A percentile compares a stretch with the other conserved stretches of the same genome.
phyloP scores from a whole-genome alignment of 306 rosid species.

The Oxytropis ochrocephala region DNA sequence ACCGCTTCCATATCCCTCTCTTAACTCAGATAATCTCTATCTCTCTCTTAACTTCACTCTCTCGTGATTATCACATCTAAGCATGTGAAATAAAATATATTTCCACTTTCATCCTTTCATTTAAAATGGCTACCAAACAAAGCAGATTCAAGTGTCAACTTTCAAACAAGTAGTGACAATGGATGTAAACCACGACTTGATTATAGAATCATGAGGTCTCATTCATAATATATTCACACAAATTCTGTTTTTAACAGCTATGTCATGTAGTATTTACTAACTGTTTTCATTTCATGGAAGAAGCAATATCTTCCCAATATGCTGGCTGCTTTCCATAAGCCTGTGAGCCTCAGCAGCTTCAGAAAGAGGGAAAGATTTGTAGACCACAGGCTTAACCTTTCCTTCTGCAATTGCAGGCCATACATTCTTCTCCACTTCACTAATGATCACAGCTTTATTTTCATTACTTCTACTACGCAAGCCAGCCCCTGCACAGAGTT shows the following conservation, averaged over 20 bases:
- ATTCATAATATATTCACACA: no score
- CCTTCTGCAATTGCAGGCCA: conserved; percentile 91
- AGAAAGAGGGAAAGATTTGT: conserved; percentile 52
- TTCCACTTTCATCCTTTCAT: neutral
- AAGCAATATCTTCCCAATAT: conserved; percentile 84
- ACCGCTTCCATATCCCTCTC: no score
- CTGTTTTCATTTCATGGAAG: conserved; percentile 17
- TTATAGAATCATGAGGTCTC: no score
- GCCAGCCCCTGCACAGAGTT: conserved; percentile 63
- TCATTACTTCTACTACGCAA: conserved; percentile 65
- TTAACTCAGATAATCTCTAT: no score
- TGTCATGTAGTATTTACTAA: neutral
- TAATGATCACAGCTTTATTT: conserved; percentile 62
- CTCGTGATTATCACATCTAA: neutral
- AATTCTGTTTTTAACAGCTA: no score
- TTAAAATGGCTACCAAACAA: neutral
- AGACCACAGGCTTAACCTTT: conserved; percentile 71
- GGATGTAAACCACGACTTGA: no score
- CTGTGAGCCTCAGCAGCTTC: conserved; percentile 77
- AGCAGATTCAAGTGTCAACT: neutral
- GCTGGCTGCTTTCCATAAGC: conserved; percentile 68
- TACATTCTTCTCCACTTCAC: conserved; percentile 83
- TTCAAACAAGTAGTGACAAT: neutral
- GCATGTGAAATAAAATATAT: neutral
- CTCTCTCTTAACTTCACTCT: no score